Base-by-base conservation (phyloP, 768 basidiomycete species). In the Kwoniella sp. region DNA sequence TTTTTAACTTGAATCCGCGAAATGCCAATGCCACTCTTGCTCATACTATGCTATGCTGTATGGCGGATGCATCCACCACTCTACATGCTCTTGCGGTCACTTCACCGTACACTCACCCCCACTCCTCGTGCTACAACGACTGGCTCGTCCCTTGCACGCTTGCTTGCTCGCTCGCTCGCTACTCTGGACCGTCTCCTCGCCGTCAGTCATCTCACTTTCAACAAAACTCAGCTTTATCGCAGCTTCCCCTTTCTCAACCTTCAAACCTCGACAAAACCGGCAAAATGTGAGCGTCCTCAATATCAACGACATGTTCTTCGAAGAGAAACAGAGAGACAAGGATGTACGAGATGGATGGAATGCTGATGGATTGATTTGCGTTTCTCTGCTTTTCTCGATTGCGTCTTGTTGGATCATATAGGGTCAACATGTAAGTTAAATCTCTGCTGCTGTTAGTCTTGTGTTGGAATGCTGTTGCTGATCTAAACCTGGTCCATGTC, bases 381-480 rank as follows among this genome's bases (percentile, higher is more conserved):
- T 58, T 65, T 50, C 54, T n/a, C n/a, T 33, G 33, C 33, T 50
- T 65, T 68, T 53, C 30, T 51, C 26, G 46, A 48, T 58, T 22
- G 51, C 40, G 40, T 3, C 17, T 44, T 19, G 40, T 44, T 9
- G 40, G 40, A 19, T 10, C 40, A 10, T 44, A 61, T 57, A 77
- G 78, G 76, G 76, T 77, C 60, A 77, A 77, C 78, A 76, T 79
- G 74, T 78, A 61, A 76, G 73, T 76, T 47, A 33, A 8, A 37
- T 46, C 22, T 10, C 7, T 44, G 8, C 17, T 19, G 40, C 46
- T 19, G 46, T 19, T 17, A n/a, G 46, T 19, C 46, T 17, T 13
- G 13, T 44, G 8, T 10, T 49, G 48, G 17, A 26, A n/a, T n/a
- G 29, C n/a, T 36, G 22, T 21, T 57, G 59, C 69, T 73, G 74